A percentile compares a stretch with the other conserved stretches of the same genome.
Conservation (phyloP, 352 stramenopile genomes). For the Phytophthora tentaculata region DNA sequence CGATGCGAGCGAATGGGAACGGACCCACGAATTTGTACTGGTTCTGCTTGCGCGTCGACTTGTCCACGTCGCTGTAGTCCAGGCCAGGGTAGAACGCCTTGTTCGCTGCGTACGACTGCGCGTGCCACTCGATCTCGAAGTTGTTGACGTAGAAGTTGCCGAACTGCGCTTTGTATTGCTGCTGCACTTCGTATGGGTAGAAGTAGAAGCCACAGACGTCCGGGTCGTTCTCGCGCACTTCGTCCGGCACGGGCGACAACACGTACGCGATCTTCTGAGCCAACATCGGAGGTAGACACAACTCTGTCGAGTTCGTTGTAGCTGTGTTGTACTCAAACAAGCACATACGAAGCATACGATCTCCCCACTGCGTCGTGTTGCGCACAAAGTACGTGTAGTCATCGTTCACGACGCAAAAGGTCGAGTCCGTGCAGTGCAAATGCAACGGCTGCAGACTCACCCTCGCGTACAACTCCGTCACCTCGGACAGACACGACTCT, state of each 20-base stretch:
- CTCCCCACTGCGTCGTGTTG: slow-evolving; percentile 64
- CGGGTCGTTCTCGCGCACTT: slow-evolving; percentile 62
- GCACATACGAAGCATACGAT: slow-evolving; percentile 76
- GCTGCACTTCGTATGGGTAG: slow-evolving; percentile 72
- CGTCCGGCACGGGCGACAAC: slow-evolving; percentile 55
- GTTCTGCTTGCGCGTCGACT: slow-evolving; percentile 72
- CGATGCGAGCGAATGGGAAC: slow-evolving; percentile 71
- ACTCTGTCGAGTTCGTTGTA: slow-evolving; percentile 52
- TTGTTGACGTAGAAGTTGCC: slow-evolving; percentile 78
- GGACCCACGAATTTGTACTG: slow-evolving; percentile 69
- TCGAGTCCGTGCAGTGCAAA: slow-evolving; percentile 58
- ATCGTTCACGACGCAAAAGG: slow-evolving; percentile 41
- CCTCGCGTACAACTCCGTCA: slow-evolving; percentile 61
- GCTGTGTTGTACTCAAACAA: slow-evolving; percentile 69
- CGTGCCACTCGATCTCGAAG: slow-evolving; percentile 71
- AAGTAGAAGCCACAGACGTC: slow-evolving; percentile 81
- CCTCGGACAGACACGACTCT: slow-evolving; percentile 59
- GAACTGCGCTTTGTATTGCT: slow-evolving; percentile 62
- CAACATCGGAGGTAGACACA: slow-evolving; percentile 69
- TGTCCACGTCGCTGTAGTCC: slow-evolving; percentile 66
- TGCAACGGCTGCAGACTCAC: slow-evolving; percentile 70
- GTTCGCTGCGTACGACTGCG: slow-evolving; percentile 72
- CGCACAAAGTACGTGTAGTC: slow-evolving; percentile 68
- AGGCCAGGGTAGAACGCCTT: slow-evolving; percentile 49
- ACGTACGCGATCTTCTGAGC: slow-evolving; percentile 65